Base-by-base conservation (phyloP, 2,329 filamentous ascomycete species). In the Aspergillus luchuensis region DNA sequence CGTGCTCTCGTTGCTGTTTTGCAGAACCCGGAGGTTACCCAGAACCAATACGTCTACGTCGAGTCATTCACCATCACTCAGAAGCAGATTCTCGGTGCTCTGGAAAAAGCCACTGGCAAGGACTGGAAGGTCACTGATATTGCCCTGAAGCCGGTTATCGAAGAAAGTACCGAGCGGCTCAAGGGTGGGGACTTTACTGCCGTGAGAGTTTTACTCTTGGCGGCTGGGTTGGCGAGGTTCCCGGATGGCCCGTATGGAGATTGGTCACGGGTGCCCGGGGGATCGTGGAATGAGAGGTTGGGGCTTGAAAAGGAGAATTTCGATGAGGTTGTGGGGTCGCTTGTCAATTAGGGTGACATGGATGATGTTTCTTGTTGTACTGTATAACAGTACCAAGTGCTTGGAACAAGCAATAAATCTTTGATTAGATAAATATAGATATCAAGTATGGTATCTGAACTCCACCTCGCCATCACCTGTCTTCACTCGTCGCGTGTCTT, bases 381-480 rank as follows among this genome's bases (percentile, higher is more conserved):
- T 11, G 28, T 30, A 10, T 30, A 10, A 10, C 28, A 30, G 28
- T 2, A 30, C 28, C 25, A 28, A 8, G 25, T 28, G 8, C 25
- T 30, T 30, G 28, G 28, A 30, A 30, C 28, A 10, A 30, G 28
- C 28, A 30, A 30, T 30, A 30, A 11, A 30, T 30, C 1, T 10
- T 30, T 30, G 28, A 30, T 30, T 1, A 30, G 5, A 10, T 1
- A 30, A 11, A 11, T 11, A 30, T 10, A 30, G 8, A 11, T 11
- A 30, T 49, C 58, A 75, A 57, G 72, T 73, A 67, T 81, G 79
- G 65, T 83, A 84, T 45, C 74, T 76, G 61, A 83, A 84, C 56
- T 82, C 80, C 56, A 82, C 60, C 38, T 76, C 81, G 19, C 75
- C 67, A 63, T 84, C 82, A 2, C 81, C 82, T 0, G 79, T 81